Conservation (phyloP, 208 protist genomes). For the Trypanosoma grayi region DNA sequence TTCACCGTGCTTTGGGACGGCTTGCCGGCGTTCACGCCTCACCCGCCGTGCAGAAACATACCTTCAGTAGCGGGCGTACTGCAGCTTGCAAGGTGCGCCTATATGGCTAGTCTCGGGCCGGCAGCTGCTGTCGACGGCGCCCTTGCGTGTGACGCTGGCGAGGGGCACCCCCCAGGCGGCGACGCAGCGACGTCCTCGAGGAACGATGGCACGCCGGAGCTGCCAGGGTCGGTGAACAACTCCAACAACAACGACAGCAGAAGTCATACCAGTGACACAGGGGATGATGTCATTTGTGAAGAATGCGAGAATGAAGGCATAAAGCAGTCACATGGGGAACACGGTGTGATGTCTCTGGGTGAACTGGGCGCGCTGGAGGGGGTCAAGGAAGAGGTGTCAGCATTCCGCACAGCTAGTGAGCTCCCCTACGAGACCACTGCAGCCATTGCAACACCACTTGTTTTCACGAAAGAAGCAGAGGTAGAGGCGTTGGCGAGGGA, state of each 20-base stretch:
- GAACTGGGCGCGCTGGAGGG: background rate
- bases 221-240: background rate
- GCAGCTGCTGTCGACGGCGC: background rate
- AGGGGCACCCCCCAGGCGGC: background rate
- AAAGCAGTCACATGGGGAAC: background rate
- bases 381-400: background rate
- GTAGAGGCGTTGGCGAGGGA: background rate
- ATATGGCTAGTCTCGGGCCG: background rate
- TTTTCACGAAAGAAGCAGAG: background rate
- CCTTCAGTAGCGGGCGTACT: background rate
- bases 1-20: slow-evolving; percentile 12
- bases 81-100: background rate
- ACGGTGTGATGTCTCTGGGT: background rate
- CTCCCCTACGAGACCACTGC: background rate
- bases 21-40: slow-evolving; percentile 10
- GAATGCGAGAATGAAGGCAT: background rate
- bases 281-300: background rate
- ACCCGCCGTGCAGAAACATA: background rate
- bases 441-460: background rate
- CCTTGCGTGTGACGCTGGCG: background rate
- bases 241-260: background rate
- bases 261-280: background rate
- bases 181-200: background rate
- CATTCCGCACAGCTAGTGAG: background rate
- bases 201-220: background rate